phyloP scores from a whole-genome alignment of 306 rosid genomes.

The Casuarina glauca region DNA sequence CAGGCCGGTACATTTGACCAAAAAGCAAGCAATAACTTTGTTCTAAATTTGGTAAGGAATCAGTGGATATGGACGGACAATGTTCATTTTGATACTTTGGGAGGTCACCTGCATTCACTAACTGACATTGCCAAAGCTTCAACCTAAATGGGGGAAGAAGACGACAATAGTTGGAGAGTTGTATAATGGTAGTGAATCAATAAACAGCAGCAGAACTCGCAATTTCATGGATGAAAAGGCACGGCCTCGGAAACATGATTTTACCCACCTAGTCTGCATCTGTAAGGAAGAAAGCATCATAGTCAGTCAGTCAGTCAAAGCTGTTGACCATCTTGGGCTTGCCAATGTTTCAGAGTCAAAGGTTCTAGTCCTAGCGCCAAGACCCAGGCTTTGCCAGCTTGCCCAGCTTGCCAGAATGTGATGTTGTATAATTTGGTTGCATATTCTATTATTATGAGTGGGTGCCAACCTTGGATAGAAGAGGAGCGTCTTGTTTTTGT shows the following conservation, averaged over 20 bases:
- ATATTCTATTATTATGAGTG: slow-evolving; percentile 41
- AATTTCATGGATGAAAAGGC: slow-evolving; percentile 35
- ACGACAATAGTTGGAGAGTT: no score
- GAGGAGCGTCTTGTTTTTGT: slow-evolving; percentile 56
- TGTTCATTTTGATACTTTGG: no score
- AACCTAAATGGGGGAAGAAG: no score
- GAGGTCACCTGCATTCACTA: no score
- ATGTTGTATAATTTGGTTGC: neutral
- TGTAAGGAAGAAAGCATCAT: slow-evolving; percentile 42
- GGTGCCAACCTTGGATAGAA: slow-evolving; percentile 58
- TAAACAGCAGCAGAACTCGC: neutral
- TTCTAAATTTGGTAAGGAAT: no score
- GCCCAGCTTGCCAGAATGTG: neutral
- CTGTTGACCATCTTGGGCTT: slow-evolving; percentile 69
- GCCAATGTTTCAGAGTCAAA: slow-evolving; percentile 59
- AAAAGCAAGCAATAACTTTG: no score
- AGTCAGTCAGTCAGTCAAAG: slow-evolving; percentile 49
- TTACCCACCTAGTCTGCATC: slow-evolving; percentile 57
- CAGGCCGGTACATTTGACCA: no score
- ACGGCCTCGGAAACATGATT: slow-evolving; percentile 60
- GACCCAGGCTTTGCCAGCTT: slow-evolving; percentile 45
- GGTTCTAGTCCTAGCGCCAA: slow-evolving; percentile 44
- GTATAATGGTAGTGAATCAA: no score
- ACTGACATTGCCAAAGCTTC: no score
- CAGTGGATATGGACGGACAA: neutral